phyloP scores from a whole-genome alignment of 768 basidiomycete genomes.

The Suillus lakei region DNA sequence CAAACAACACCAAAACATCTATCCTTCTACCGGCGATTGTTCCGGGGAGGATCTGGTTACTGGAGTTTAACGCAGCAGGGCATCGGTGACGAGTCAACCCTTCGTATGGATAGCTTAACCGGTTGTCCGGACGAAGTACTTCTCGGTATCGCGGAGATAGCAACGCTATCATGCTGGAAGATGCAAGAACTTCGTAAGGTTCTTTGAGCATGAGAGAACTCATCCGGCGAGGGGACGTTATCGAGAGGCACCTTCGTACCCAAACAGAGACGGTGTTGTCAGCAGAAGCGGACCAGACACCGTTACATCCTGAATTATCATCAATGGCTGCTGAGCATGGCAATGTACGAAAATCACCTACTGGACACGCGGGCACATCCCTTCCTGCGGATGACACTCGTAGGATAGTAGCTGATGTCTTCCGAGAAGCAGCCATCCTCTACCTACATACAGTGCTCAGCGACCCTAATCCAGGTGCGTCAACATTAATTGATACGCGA shows the following conservation, averaged over 20 bases:
- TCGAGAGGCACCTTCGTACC: conserved; percentile 68
- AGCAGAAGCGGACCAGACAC: conserved; percentile 37
- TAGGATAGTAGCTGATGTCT: conserved; percentile 56
- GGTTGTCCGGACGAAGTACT: conserved; percentile 83
- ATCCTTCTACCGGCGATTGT: conserved; percentile 66
- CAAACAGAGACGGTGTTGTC: conserved; percentile 39
- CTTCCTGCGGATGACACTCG: conserved; percentile 48
- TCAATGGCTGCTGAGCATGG: conserved; percentile 12
- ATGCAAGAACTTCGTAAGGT: conserved; percentile 60
- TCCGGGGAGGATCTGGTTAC: conserved; percentile 55
- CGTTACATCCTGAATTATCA: conserved; percentile 47
- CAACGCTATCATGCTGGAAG: conserved; percentile 80
- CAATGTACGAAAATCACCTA: conserved; percentile 20
- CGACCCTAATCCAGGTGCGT: conserved; percentile 70
- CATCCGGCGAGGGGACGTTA: conserved; percentile 69
- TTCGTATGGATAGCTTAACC: conserved; percentile 69
- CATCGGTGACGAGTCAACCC: conserved; percentile 44
- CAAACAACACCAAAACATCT: conserved; percentile 68
- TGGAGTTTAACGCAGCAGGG: conserved; percentile 41
- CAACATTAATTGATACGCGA: conserved; percentile 10
- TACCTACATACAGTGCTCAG: conserved; percentile 76
- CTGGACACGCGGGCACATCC: conserved; percentile 36
- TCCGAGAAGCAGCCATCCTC: conserved; percentile 66
- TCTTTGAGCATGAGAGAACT: conserved; percentile 77
- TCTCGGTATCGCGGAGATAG: conserved; percentile 75